phyloP scores from a whole-genome alignment of 2,329 filamentous ascomycete species.

The Pyrenochaeta sp. region DNA sequence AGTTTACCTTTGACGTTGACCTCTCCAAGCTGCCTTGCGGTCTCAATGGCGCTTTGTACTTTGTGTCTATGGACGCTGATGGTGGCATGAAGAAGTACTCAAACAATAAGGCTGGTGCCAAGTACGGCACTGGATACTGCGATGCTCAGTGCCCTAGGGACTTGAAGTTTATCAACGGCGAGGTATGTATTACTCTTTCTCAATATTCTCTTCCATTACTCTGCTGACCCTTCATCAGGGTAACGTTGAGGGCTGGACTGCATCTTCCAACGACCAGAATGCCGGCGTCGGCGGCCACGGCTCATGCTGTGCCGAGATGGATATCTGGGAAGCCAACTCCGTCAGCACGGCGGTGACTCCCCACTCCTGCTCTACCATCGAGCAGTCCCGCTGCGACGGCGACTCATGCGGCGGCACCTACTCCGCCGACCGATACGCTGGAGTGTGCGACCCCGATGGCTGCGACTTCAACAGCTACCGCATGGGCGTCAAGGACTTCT shows the following conservation, averaged over 20 bases:
- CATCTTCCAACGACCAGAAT: conserved; percentile 62
- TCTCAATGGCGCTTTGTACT: conserved; percentile 64
- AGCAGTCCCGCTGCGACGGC: conserved; percentile 62
- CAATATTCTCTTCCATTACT: neutral
- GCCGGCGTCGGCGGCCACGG: conserved; percentile 62
- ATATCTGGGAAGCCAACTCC: conserved; percentile 70
- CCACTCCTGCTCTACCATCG: conserved; percentile 65
- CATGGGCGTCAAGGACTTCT: conserved; percentile 68
- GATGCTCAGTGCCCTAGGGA: conserved; percentile 48
- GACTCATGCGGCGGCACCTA: conserved; percentile 54
- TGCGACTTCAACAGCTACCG: conserved; percentile 70
- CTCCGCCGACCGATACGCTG: conserved; percentile 65
- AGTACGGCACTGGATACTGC: conserved; percentile 57
- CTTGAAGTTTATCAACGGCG: conserved; percentile 61
- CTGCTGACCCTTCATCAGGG: too few relatives aligned
- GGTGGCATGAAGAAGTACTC: conserved; percentile 60
- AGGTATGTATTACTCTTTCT: conserved; percentile 20
- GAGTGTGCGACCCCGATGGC: conserved; percentile 70
- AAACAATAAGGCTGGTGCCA: conserved; percentile 60
- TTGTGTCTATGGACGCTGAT: conserved; percentile 67
- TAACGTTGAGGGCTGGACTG: conserved; percentile 62
- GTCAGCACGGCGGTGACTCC: conserved; percentile 69
- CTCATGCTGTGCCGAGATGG: conserved; percentile 71
- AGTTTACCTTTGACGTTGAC: conserved; percentile 50
- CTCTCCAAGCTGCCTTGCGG: conserved; percentile 71